Evolutionary conservation across 148 eudicot species (phyloP), one percentile per base, ranked within the genome.

Genomic region (Heliamphora exappendiculata): DNA sequence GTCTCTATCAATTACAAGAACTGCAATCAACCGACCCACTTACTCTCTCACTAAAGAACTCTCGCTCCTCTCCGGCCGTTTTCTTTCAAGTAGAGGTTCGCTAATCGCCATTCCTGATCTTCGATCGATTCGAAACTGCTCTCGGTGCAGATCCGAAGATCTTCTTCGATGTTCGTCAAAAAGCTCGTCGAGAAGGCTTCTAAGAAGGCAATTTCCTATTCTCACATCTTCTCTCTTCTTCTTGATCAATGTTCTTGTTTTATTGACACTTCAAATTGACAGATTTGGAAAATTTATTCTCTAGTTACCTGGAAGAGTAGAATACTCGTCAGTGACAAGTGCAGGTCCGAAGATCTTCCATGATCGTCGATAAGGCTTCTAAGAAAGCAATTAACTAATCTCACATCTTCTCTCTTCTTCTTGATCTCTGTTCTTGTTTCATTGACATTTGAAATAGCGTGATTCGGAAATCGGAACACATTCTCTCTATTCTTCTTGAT

Each of bases 101-200:
- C 1, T 39, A 1, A 51, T 74, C 78, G 22, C 49, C 74, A 55
- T 57, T 75, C 53, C 39, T 3, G 31, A 51, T 44, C 72, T 29
- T 47, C 28, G 78, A 72, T 79, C 70, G 51, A 45, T 60, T 39
- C 26, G 29, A 7, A 34, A 39, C 53, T 17, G 13, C 36, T 26
- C 64, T 16, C 24, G 1, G 47, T n/a, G 16, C 53, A 37, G 74
- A 79, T 75, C 74, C n/a, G 22, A 58, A 67, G 47, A 28, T 24
- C 5, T 5, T 67, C 66, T 72, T 49, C 44, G n/a, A 83, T 79
- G 76, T 86, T 86, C 75, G 86, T 86, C 60, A 86, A 86, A 73
- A 86, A 79, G 73, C 81, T 86, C 2, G 88, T 86, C 36, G 88
- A 86, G 14, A 83, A 79, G 83, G 88, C 88, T 79, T 83, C 84